Evolutionary conservation across 495 filamentous ascomycete genomes (phyloP).

Genomic region (Lentithecium fluviatile): DNA sequence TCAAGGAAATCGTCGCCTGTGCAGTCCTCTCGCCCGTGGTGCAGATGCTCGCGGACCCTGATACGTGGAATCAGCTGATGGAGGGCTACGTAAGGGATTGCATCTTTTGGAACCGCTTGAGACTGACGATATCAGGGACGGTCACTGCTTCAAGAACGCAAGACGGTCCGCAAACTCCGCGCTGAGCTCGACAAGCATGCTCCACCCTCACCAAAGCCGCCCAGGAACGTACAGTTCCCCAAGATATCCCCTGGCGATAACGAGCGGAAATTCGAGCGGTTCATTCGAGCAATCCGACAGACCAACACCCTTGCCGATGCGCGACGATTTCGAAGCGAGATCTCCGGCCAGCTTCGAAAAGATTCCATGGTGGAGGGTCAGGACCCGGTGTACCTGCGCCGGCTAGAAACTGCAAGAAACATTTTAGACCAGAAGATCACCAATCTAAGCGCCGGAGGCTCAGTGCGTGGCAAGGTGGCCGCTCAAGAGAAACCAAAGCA

Average conservation of each 20-base stretch:
- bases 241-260: slow-evolving; percentile 68
- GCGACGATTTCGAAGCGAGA: slow-evolving; percentile 82
- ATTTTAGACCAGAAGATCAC: slow-evolving; percentile 88
- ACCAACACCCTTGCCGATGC: slow-evolving; percentile 93
- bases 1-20: slow-evolving; percentile 81
- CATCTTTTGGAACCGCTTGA: background rate
- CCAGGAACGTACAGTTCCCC: slow-evolving; percentile 63
- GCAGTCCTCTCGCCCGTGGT: slow-evolving; percentile 70
- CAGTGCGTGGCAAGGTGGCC: slow-evolving; percentile 44
- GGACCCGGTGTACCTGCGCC: slow-evolving; percentile 80
- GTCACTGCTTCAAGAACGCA: slow-evolving; percentile 88
- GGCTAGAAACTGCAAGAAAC: slow-evolving; percentile 86
- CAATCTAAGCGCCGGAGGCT: slow-evolving; percentile 68
- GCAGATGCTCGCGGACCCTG: slow-evolving; percentile 76
- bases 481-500: slow-evolving; percentile 32
- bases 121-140: slow-evolving; percentile 55
- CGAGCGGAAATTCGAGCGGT: slow-evolving; percentile 90
- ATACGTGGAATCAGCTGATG: slow-evolving; percentile 95
- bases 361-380: slow-evolving; percentile 75
- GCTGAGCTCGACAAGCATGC: slow-evolving; percentile 95
- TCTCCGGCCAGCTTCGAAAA: slow-evolving; percentile 87
- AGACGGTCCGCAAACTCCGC: slow-evolving; percentile 88
- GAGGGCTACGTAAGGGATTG: slow-evolving; percentile 64
- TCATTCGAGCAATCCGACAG: slow-evolving; percentile 84
- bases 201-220: slow-evolving; percentile 70